A percentile compares a stretch with the other conserved stretches of the same genome.
Conservation (phyloP, 2,329 filamentous ascomycete species). For the Alternaria viburni region DNA sequence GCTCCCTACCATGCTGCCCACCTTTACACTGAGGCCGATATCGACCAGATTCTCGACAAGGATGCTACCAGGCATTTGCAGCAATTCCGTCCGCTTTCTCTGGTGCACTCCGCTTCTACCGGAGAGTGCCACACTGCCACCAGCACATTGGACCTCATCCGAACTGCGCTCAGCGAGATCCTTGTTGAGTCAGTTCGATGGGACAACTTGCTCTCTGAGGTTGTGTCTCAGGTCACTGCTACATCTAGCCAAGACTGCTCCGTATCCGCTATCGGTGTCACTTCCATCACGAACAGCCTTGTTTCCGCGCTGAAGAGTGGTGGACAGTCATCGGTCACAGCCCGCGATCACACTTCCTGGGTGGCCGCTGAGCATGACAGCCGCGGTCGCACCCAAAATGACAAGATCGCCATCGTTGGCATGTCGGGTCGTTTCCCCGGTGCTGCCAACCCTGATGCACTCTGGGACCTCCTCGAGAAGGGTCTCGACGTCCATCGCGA, state of each 20-base stretch:
- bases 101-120: constrained; percentile 56
- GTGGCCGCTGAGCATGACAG: constrained; percentile 31
- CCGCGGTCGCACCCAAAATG: constrained; percentile 58
- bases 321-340: constrained; percentile 52
- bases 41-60: constrained; percentile 58
- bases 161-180: constrained; percentile 53
- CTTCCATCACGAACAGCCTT: constrained; percentile 62
- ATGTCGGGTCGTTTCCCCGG: constrained; percentile 80
- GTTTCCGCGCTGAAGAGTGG: constrained; percentile 61
- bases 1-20: constrained; percentile 66
- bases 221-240: constrained; percentile 55
- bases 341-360: constrained; percentile 56
- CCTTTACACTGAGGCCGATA: constrained; percentile 58
- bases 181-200: constrained; percentile 56
- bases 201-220: constrained; percentile 57
- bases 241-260: constrained; percentile 50
- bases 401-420: constrained; percentile 84
- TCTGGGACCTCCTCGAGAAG: constrained; percentile 77
- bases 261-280: constrained; percentile 58
- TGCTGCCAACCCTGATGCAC: constrained; percentile 71
- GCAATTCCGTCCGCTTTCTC: constrained; percentile 50
- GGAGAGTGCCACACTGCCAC: constrained; percentile 55
- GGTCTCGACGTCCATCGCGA: constrained; percentile 75
- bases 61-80: constrained; percentile 50
- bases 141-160: constrained; percentile 54